A percentile compares a stretch with the other conserved stretches of the same genome.
phyloP scores from a whole-genome alignment of 1,139 yeast genomes.

The Geotrichum reessii region DNA sequence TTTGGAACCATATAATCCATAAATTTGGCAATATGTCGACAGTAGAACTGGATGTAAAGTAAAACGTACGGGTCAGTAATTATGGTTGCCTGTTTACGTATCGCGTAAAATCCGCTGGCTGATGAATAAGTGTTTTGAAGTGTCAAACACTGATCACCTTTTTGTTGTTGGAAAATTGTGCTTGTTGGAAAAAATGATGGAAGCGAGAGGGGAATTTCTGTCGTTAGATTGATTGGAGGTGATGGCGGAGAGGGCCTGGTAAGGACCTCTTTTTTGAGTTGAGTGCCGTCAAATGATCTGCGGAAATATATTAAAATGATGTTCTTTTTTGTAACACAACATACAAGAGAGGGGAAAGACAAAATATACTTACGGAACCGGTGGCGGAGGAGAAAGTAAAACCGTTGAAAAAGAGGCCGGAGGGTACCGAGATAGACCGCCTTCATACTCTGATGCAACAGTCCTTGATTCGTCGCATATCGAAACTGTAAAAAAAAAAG shows the following conservation, averaged over 20 bases:
- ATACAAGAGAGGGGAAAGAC: not conserved
- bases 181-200: not conserved
- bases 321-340: not conserved
- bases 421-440: constrained; percentile 18
- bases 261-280: not conserved
- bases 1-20: constrained; percentile 17
- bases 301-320: too few species aligned
- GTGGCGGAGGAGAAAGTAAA: not conserved
- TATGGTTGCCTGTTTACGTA: not conserved
- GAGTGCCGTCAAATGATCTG: not conserved
- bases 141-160: not conserved
- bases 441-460: constrained; percentile 20
- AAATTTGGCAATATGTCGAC: constrained; percentile 13
- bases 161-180: not conserved
- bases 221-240: not conserved
- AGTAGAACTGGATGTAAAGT: constrained; percentile 10
- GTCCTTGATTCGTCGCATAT: constrained; percentile 21
- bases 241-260: not conserved
- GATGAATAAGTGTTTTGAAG: constrained; percentile 11
- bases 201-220: constrained; percentile 4
- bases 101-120: constrained; percentile 1
- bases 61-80: constrained; percentile 12
- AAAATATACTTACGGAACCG: not conserved
- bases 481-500: constrained; percentile 3
- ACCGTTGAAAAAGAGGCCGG: not conserved